Base-by-base conservation (phyloP, 768 basidiomycete genomes). In the Candolleomyces efflorescens region DNA sequence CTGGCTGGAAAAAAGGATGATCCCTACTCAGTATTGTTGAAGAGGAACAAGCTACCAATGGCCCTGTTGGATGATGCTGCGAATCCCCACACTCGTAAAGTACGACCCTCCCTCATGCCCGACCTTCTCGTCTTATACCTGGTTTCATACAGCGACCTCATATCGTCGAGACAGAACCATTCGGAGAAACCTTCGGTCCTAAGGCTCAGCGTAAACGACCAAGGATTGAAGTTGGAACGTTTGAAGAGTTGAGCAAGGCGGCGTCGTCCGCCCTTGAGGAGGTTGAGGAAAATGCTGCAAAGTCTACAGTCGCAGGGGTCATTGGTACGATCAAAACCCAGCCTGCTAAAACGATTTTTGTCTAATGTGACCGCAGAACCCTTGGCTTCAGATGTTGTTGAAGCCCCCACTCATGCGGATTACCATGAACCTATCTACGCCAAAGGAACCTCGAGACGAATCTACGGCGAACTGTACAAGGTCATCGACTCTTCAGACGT, bases 401-500 rank as follows among this genome's bases (percentile, higher is more conserved):
- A 82, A 57, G 75, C 78, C 54, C 78, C 79, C 54, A 88, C 86
- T 0, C 87, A 92, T 61, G 88, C 90, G 1, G 89, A 92, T 65
- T 81, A 83, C 65, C 86, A 87, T 64, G 94, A 96, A 64, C 93
- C 94, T 10, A 93, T 96, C 58, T 97, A 94, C 66, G 84, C 89
- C 52, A 98, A 98, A 72, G 96, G 96, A 38, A 98, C 95, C 1
- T 96, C 94, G 11, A 81, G 90, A 37, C 87, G 96, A 20, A 99
- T 99, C 60, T 98, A 97, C 73, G 95, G 94, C 59, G 96, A 99
- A 71, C 78, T 98, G 6, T 98, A 99, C 82, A 99, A 99, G 72
- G 96, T 99, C 62, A 94, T 99, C 67, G 97, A 99, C 70, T 99
- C 96, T 2, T 96, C 94, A 6, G 96, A 99, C 68, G 93, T 98